Base-by-base conservation (phyloP, 768 basidiomycete species). In the Xanthoconium purpureum region DNA sequence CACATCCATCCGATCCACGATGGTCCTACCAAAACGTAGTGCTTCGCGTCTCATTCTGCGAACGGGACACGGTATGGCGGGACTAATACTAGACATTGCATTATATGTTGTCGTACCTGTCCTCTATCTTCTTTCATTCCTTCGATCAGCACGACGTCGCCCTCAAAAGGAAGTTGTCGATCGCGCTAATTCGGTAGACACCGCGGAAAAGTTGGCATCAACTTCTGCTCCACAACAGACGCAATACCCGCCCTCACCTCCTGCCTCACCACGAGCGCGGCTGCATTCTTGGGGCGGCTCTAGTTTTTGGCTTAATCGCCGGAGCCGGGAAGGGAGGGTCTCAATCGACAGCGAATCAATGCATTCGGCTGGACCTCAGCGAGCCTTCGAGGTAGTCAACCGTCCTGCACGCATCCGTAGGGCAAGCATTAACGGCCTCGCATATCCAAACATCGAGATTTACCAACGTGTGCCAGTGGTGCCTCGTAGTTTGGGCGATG, bases 1-100 rank as follows among this genome's bases (percentile, higher is more conserved):
- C 70, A 84, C 83, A 2, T 78, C 84, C 40, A 78, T 82, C 51
- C 71, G 59, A 24, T 61, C 71, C 39, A 58, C 63, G n/a, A 55
- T 61, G 32, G 56, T 59, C 40, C 17, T 72, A 8, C 52, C 66
- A 42, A 77, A 71, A 59, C 74, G 76, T 45, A 65, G 73, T 45
- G 49, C 59, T 14, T 66, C 74, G 32, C 62, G 67, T 40, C 51
- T 49, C 38, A 49, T 72, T 56, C 77, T 91, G 44, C 75, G 73
- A 56, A 91, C 90, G 2, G 66, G 70, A 9, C 91, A 92, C 64
- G 82, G 86, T 33, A 75, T 78, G 66, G 84, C 80, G 1, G 87
- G 88, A 35, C 72, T 91, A 42, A 79, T 79, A 17, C 78, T 92
- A 15, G 88, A 87, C 66, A 56, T 82, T 39, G 77, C 76, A 38